Conservation (phyloP, 2,329 filamentous ascomycete species). For the Colletotrichum truncatum region DNA sequence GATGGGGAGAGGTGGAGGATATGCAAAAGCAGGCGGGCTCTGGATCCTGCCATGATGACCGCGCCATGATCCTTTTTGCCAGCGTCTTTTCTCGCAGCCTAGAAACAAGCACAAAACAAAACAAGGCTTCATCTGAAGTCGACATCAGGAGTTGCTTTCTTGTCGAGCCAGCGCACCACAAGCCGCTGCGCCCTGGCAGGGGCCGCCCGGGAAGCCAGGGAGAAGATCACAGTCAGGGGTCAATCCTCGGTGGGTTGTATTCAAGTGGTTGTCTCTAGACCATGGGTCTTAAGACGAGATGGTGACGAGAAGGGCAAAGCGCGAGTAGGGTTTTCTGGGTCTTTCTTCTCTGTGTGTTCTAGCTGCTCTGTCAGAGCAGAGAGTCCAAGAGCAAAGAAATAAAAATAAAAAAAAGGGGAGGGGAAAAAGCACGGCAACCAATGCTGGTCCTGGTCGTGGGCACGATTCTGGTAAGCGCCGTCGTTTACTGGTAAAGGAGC, state of each 20-base stretch:
- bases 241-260: neutral
- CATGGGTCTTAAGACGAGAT: conserved; percentile 11
- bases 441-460: neutral
- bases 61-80: conserved; percentile 27
- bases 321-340: too few relatives aligned
- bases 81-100: conserved; percentile 12
- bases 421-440: neutral
- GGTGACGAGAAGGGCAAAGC: conserved; percentile 9
- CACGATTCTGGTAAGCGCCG: conserved; percentile 10
- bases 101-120: conserved; percentile 30
- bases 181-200: conserved; percentile 13
- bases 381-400: neutral
- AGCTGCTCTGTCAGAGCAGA: neutral
- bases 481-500: conserved; percentile 11
- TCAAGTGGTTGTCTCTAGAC: neutral
- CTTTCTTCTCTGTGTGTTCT: too few relatives aligned
- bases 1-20: neutral
- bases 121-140: conserved; percentile 29
- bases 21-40: neutral
- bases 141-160: conserved; percentile 14
- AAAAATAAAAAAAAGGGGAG: neutral
- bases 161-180: conserved; percentile 24
- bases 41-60: conserved; percentile 16
- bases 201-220: conserved; percentile 1
- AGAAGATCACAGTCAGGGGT: conserved; percentile 25